Conservation (phyloP, 306 rosid species). For the Spatholobus suberectus region DNA sequence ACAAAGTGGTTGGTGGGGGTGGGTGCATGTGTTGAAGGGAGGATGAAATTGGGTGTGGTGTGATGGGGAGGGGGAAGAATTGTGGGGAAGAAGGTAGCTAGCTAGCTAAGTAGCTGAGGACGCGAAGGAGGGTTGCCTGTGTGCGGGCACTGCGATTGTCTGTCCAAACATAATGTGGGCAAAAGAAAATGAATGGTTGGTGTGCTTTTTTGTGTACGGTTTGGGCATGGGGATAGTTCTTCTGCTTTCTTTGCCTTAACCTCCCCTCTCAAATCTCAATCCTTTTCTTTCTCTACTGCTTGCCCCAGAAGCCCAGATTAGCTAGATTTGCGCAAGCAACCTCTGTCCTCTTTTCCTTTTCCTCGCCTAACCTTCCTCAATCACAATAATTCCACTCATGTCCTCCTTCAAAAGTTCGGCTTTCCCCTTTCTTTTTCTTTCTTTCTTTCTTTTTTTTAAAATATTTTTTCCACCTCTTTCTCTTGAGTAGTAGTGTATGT, state of each 20-base stretch:
- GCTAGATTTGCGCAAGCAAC: conserved; percentile 95
- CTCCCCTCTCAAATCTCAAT: background rate
- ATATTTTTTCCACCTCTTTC: background rate
- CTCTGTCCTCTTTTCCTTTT: conserved; percentile 54
- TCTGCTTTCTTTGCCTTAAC: background rate
- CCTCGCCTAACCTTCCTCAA: conserved; percentile 53
- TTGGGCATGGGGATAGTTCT: background rate
- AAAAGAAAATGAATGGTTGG: conserved; percentile 45
- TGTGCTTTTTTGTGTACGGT: conserved; percentile 48
- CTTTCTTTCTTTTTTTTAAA: background rate
- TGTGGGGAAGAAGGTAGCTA: conserved; percentile 23
- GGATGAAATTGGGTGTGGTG: conserved; percentile 25
- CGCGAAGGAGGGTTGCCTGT: background rate
- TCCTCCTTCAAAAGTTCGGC: conserved; percentile 4
- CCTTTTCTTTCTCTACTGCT: conserved; percentile 39
- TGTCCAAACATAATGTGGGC: conserved; percentile 58
- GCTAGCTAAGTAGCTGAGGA: background rate
- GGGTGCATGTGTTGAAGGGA: conserved; percentile 13
- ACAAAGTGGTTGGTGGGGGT: conserved; percentile 24
- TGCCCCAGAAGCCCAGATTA: conserved; percentile 61
- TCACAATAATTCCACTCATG: conserved; percentile 39
- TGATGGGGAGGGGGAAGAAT: conserved; percentile 8
- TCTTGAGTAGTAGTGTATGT: too few relatives aligned
- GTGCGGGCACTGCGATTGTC: conserved; percentile 43
- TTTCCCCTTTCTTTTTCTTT: background rate